Base-by-base conservation (phyloP, 23 red algal genomes). In the Agarophyton chilense region DNA sequence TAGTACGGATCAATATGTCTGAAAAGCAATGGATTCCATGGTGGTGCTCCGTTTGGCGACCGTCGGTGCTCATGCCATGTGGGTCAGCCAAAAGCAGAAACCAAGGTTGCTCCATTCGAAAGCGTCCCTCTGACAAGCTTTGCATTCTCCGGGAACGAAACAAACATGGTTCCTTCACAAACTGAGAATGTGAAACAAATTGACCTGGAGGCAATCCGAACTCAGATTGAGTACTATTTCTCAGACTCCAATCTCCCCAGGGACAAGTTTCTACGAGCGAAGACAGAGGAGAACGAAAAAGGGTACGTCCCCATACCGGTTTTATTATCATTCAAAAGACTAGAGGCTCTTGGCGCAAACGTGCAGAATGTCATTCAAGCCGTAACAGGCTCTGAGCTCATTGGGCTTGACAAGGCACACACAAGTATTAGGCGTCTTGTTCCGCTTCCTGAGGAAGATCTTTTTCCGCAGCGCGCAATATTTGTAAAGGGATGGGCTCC, bases 211-310 rank as follows among this genome's bases (percentile, higher is more conserved):
- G 91, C 78, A 50, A 87, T 94, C 24, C 87, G 85, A 8, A 79
- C 43, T 29, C 97, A 99, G 82, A 40, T 99, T 25, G 97, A 99
- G 93, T 99, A 85, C 82, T 99, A 99, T 68, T 95, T 99, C 36
- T 94, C 89, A 47, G 97, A 99, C 62, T 91, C 94, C 41, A 99
- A 99, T 68, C 83, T 99, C 13, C 93, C 93, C 14, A 75, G 94
- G 9, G 97, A 99, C 82, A 95, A 96, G 83, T 99, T 96, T 63
- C 56, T 99, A 9, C 85, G 91, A 28, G 61, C 88, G 16, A 91
- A 94, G 75, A 93, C 89, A 53, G 90, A 91, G 74, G 97, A 92
- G 13, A 75, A 94, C 51, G 63, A 73, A 25, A 91, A 94, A 47
- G 93, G 93, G 3, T 99, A 88, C 24, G 97, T 99, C 2, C 18